phyloP scores from a whole-genome alignment of 129 eudicot genomes.

The Flaveria sonorensis region DNA sequence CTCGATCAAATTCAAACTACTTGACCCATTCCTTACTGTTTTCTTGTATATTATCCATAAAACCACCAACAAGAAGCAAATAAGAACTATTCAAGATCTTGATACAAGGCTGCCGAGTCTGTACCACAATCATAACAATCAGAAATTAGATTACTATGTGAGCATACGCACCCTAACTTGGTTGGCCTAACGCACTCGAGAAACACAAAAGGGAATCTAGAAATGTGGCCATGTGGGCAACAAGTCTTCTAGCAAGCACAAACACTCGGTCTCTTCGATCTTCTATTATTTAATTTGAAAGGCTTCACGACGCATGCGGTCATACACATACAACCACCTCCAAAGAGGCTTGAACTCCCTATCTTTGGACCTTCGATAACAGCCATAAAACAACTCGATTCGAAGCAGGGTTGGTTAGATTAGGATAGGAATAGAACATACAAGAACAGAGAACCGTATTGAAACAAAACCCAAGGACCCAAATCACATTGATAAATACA shows the following conservation, averaged over 20 bases:
- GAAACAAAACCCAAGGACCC: too few relatives aligned
- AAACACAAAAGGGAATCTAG: not conserved
- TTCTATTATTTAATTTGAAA: not conserved
- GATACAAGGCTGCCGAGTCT: too few relatives aligned
- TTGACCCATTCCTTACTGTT: conserved; percentile 10
- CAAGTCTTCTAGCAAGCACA: not conserved
- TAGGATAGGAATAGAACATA: too few relatives aligned
- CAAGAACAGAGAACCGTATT: too few relatives aligned
- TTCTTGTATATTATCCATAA: conserved; percentile 18
- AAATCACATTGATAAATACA: too few relatives aligned
- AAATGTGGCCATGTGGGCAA: not conserved
- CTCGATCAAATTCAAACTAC: conserved; percentile 26
- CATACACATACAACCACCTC: too few relatives aligned
- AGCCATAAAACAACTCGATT: too few relatives aligned
- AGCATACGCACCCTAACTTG: not conserved
- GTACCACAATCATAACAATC: conserved; percentile 5
- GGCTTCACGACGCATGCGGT: too few relatives aligned
- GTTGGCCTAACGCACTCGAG: not conserved
- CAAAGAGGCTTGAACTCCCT: too few relatives aligned
- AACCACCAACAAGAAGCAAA: conserved; percentile 13
- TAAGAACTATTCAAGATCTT: too few relatives aligned
- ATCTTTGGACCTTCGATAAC: too few relatives aligned
- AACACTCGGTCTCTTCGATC: not conserved
- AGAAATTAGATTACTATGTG: not conserved
- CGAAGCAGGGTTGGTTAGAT: too few relatives aligned